These are phyloP conservation scores for Conticribra guillardii DNA, from an alignment of 108 stramenopile species.

Conservation along the genomic window DNA sequence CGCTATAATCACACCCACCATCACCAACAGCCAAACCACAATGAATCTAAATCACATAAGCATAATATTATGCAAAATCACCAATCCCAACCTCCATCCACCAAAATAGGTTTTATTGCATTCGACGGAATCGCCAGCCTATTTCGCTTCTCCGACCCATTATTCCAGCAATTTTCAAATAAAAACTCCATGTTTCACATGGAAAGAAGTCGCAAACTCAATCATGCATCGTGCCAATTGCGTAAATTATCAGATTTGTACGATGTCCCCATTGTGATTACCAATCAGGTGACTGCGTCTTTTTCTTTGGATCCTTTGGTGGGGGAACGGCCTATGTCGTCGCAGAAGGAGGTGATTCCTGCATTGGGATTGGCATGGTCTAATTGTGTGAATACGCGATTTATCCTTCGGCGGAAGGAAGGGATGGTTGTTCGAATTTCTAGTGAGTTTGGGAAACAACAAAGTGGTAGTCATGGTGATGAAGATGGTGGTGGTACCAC, in stretches of 20 bases:
- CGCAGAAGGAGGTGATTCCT: constrained; percentile 46
- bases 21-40: constrained; percentile 1
- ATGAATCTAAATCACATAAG: too few species aligned
- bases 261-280: constrained; percentile 60
- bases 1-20: constrained; percentile 4
- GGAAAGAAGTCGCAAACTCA: constrained; percentile 47
- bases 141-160: constrained; percentile 55
- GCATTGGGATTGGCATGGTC: constrained; percentile 77
- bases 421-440: constrained; percentile 3
- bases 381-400: constrained; percentile 67
- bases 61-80: too few species aligned
- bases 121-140: constrained; percentile 74
- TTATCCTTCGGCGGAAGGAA: constrained; percentile 39
- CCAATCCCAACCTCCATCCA: constrained; percentile 11
- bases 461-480: background rate
- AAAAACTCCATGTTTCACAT: constrained; percentile 13
- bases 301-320: background rate
- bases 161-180: constrained; percentile 6
- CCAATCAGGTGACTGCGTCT: constrained; percentile 67
- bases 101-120: constrained; percentile 49
- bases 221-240: constrained; percentile 50
- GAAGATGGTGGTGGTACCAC: background rate
- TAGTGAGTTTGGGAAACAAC: background rate
- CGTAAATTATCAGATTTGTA: constrained; percentile 51
- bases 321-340: constrained; percentile 5